phyloP scores from a whole-genome alignment of 306 rosid genomes.

The Neltuma alba region DNA sequence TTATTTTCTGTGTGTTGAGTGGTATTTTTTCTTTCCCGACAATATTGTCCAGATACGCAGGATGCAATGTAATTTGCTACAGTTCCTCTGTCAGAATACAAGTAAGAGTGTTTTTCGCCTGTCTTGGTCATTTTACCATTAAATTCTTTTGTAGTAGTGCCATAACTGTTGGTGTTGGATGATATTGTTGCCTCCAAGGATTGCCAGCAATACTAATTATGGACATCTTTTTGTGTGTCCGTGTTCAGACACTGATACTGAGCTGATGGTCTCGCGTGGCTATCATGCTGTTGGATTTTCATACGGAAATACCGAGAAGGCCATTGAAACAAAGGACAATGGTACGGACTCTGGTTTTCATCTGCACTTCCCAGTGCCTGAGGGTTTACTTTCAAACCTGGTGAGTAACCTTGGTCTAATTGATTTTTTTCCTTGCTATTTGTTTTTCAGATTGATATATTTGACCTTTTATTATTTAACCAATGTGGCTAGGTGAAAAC shows the following conservation, averaged over 20 bases:
- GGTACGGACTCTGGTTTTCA: conserved; percentile 49
- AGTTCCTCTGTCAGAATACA: conserved; percentile 57
- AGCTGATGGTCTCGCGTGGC: conserved; percentile 39
- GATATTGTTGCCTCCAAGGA: conserved; percentile 1
- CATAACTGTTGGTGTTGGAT: conserved; percentile 27
- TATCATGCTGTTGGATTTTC: conserved; percentile 66
- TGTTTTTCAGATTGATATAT: conserved; percentile 36
- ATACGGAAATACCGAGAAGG: conserved; percentile 55
- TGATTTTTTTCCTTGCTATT: neutral
- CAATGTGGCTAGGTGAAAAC: conserved; percentile 73
- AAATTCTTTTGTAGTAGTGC: conserved; percentile 30
- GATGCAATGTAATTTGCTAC: conserved; percentile 64
- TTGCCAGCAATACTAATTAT: conserved; percentile 36
- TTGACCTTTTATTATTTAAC: conserved; percentile 51
- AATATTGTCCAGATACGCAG: conserved; percentile 62
- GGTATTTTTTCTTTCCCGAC: conserved; percentile 39
- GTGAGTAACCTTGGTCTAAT: conserved; percentile 54
- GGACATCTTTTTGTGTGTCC: conserved; percentile 38
- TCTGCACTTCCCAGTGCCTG: conserved; percentile 79
- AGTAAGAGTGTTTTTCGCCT: conserved; percentile 65
- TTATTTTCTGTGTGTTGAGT: conserved; percentile 28
- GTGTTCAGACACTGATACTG: conserved; percentile 50
- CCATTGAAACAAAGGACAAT: conserved; percentile 42
- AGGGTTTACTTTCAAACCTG: conserved; percentile 63
- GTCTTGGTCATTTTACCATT: conserved; percentile 30